Percentiles rank a stretch among this genome's conserved stretches.
Conservation (phyloP, 768 basidiomycete genomes). For the Trametes cinnabarina region DNA sequence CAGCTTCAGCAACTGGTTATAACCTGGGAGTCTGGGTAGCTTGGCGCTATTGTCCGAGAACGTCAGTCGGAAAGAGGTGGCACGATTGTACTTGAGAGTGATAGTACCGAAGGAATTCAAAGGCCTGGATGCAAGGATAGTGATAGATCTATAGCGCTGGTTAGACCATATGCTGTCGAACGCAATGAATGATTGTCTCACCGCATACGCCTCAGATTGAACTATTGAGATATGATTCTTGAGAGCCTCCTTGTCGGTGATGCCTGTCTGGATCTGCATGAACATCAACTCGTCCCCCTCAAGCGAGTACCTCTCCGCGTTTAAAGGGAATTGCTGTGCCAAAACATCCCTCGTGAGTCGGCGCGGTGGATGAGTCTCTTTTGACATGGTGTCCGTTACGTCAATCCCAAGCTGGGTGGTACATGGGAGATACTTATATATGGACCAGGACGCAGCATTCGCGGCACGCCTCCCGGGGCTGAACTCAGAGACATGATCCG, state of each 20-base stretch:
- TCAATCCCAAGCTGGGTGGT: no score
- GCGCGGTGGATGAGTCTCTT: no score
- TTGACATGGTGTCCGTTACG: no score
- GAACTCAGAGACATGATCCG: no score
- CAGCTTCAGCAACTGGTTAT: conserved; percentile 31
- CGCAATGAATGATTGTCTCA: conserved; percentile 4
- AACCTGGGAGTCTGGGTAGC: conserved; percentile 19
- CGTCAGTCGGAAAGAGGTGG: background rate
- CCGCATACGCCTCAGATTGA: conserved; percentile 22
- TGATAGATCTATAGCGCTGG: conserved; percentile 20
- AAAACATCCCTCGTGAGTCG: background rate
- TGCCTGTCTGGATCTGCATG: conserved; percentile 25
- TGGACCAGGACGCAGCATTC: no score
- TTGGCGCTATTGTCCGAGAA: conserved; percentile 7
- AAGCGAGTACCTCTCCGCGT: conserved; percentile 16
- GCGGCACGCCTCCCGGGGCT: no score
- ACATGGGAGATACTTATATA: no score
- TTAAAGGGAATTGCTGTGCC: background rate
- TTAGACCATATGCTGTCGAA: no score
- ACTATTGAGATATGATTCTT: conserved; percentile 29
- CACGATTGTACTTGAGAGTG: background rate
- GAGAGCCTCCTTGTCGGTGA: conserved; percentile 28
- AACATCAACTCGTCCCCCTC: conserved; percentile 8
- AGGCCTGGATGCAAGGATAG: conserved; percentile 27
- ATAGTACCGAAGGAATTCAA: conserved; percentile 12